phyloP scores from a whole-genome alignment of 164 flowering plant genomes.

The Malania oleifera region DNA sequence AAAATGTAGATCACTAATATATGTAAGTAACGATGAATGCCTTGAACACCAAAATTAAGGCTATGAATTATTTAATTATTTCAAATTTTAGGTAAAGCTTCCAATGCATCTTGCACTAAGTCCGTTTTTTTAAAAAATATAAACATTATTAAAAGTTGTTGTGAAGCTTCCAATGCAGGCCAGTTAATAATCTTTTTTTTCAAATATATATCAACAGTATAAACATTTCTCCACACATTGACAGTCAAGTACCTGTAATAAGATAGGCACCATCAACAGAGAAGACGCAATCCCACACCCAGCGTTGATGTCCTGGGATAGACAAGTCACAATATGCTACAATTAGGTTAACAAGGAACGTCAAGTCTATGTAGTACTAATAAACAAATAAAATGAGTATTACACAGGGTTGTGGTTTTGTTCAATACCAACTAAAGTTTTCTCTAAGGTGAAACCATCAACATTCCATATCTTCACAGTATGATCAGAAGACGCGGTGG shows the following conservation, averaged over 20 bases:
- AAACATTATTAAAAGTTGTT: too few species aligned
- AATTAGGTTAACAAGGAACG: neutral
- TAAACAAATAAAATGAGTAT: neutral
- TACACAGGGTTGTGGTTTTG: neutral
- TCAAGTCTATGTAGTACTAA: neutral
- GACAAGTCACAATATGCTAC: neutral
- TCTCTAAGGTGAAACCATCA: slow-evolving; percentile 86
- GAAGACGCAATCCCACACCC: slow-evolving; percentile 99
- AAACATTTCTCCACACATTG: neutral
- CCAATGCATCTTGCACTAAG: too few species aligned
- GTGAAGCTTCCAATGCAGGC: too few species aligned
- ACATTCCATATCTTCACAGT: slow-evolving; percentile 99
- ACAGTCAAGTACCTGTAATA: slow-evolving; percentile 60
- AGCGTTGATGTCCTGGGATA: slow-evolving; percentile 78
- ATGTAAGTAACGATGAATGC: too few species aligned
- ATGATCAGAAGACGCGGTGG: slow-evolving; percentile 90
- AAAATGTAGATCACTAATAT: too few species aligned
- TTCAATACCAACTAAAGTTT: slow-evolving; percentile 59
- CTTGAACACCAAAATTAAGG: too few species aligned
- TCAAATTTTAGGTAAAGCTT: too few species aligned
- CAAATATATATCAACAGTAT: neutral
- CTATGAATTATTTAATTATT: too few species aligned
- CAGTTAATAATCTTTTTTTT: too few species aligned
- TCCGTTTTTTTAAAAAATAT: too few species aligned
- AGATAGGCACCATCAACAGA: slow-evolving; percentile 98